These are phyloP conservation scores for Coemansia sp. DNA, from an alignment of 192 early-diverging fungal genomes.

Conservation along the genomic window DNA sequence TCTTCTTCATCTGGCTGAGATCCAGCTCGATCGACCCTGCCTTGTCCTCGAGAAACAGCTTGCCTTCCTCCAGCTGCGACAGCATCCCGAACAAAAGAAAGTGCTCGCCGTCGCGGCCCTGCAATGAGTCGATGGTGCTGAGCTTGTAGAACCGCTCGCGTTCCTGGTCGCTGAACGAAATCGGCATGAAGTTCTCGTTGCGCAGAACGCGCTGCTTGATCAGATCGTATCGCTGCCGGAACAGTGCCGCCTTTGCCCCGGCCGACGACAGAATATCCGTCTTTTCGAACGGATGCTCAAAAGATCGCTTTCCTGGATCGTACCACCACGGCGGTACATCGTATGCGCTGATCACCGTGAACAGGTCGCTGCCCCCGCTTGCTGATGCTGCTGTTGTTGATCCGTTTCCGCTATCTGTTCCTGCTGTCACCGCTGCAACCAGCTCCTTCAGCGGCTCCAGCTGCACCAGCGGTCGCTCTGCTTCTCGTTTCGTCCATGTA, in stretches of 20 bases:
- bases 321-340: slow-evolving; percentile 69
- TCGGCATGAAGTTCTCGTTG: slow-evolving; percentile 74
- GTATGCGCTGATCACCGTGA: slow-evolving; percentile 70
- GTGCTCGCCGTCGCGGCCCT: slow-evolving; percentile 63
- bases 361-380: slow-evolving; percentile 13
- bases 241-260: slow-evolving; percentile 64
- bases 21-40: slow-evolving; percentile 77
- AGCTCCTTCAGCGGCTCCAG: slow-evolving; percentile 37
- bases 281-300: slow-evolving; percentile 50
- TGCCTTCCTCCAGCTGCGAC: slow-evolving; percentile 75
- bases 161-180: slow-evolving; percentile 58
- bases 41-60: slow-evolving; percentile 81
- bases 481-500: slow-evolving; percentile 69
- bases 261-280: slow-evolving; percentile 61
- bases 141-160: slow-evolving; percentile 47
- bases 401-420: slow-evolving; percentile 15
- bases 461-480: slow-evolving; percentile 43
- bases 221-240: slow-evolving; percentile 76
- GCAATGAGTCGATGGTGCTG: slow-evolving; percentile 75
- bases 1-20: slow-evolving; percentile 56
- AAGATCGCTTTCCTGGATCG: slow-evolving; percentile 63
- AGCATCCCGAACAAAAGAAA: slow-evolving; percentile 90
- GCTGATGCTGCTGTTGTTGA: not conserved
- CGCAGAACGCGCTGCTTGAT: slow-evolving; percentile 77
- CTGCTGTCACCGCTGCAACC: slow-evolving; percentile 29